Evolutionary conservation across 805 yeast species (phyloP).

Genomic region (Suhomyces vadensis): DNA sequence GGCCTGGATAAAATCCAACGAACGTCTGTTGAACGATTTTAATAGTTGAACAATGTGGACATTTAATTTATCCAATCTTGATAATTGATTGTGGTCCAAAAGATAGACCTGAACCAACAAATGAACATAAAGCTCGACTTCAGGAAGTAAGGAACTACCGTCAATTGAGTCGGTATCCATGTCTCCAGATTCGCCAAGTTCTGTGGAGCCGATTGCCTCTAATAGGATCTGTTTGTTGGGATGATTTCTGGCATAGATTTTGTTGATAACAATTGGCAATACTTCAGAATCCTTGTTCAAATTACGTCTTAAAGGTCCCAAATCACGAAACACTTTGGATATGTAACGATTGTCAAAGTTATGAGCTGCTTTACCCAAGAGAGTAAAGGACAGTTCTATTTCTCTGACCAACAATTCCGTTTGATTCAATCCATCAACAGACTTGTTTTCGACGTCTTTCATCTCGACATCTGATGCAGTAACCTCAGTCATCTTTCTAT

Average conservation of each 20-base stretch:
- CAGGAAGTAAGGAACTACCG: constrained; percentile 56
- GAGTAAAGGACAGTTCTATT: constrained; percentile 45
- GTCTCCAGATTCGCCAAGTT: constrained; percentile 4
- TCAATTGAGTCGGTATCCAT: constrained; percentile 9
- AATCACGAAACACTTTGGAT: constrained; percentile 79
- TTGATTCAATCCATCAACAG: constrained; percentile 7
- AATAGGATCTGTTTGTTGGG: constrained; percentile 43
- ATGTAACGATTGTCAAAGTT: constrained; percentile 85
- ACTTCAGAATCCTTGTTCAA: constrained; percentile 49
- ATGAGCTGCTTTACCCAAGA: constrained; percentile 61
- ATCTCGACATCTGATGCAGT: constrained; percentile 19
- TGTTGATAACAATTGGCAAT: constrained; percentile 54
- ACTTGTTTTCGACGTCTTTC: constrained; percentile 18
- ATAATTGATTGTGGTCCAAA: constrained; percentile 58
- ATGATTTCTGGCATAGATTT: constrained; percentile 54
- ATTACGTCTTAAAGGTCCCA: constrained; percentile 70
- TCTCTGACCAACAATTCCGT: constrained; percentile 28
- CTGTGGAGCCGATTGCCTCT: constrained; percentile 30
- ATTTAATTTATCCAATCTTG: constrained; percentile 55
- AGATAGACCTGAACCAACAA: constrained; percentile 75
- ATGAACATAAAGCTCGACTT: constrained; percentile 76
- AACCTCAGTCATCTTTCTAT: constrained; percentile 3
- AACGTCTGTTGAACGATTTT: constrained; percentile 70
- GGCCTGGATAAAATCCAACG: constrained; percentile 83
- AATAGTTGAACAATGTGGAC: constrained; percentile 52